Percentiles rank a stretch among this genome's conserved stretches.
Evolutionary conservation across 352 stramenopile species (phyloP).

Genomic region (Pythium angustatum): DNA sequence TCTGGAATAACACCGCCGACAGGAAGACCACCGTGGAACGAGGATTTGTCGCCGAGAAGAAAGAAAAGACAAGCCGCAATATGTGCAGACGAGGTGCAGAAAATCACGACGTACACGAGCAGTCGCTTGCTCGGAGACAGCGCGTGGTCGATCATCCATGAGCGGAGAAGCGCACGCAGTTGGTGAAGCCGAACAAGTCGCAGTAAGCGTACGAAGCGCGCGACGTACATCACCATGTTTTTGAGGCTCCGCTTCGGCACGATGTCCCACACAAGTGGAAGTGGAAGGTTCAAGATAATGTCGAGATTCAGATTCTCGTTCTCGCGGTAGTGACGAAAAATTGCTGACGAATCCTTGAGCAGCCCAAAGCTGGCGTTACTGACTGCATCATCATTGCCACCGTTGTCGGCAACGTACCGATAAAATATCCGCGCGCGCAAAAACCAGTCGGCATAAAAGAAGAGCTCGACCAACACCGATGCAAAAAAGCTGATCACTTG

Average conservation of each 20-base stretch:
- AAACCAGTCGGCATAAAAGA: conserved; percentile 58
- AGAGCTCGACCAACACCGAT: conserved; percentile 45
- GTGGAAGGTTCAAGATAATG: conserved; percentile 33
- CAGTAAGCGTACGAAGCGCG: conserved; percentile 46
- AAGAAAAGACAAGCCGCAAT: conserved; percentile 63
- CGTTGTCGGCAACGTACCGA: conserved; percentile 23
- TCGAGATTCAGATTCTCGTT: conserved; percentile 43
- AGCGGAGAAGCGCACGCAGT: conserved; percentile 40
- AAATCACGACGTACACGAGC: conserved; percentile 52
- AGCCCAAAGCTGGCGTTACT: conserved; percentile 23
- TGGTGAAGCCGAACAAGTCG: conserved; percentile 50
- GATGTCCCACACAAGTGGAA: conserved; percentile 63
- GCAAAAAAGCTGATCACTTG: conserved; percentile 41
- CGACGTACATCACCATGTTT: conserved; percentile 25
- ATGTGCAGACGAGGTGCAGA: conserved; percentile 44
- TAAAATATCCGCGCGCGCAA: conserved; percentile 50
- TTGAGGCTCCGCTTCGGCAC: conserved; percentile 50
- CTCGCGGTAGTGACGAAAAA: conserved; percentile 45
- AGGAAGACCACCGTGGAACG: conserved; percentile 50
- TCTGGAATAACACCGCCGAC: conserved; percentile 24
- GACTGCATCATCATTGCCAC: neutral
- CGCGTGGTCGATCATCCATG: conserved; percentile 48
- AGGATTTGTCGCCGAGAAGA: conserved; percentile 41
- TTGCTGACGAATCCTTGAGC: conserved; percentile 20
- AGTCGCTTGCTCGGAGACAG: conserved; percentile 42